A percentile compares a stretch with the other conserved stretches of the same genome.
Evolutionary conservation across 176 grass and related monocot genomes (phyloP).

Genomic region (Aegilops bicornis): DNA sequence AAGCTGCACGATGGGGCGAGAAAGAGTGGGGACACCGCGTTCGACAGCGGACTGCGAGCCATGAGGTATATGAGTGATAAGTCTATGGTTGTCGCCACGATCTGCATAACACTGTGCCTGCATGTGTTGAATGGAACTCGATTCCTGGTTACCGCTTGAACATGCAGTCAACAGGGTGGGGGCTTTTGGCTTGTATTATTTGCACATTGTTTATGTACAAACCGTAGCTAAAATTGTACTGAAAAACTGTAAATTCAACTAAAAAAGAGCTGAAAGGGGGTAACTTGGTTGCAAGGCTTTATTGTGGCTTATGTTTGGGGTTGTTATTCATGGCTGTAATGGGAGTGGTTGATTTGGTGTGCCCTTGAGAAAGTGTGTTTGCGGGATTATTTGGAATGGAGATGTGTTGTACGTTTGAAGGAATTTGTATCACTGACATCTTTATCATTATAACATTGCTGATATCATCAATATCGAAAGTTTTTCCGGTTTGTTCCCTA

Average conservation of each 20-base stretch:
- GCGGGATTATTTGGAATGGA: neutral
- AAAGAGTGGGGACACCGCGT: conserved; percentile 36
- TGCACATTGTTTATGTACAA: conserved; percentile 29
- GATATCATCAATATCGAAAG: neutral
- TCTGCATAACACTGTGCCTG: conserved; percentile 82
- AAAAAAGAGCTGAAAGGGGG: neutral
- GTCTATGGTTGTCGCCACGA: conserved; percentile 61
- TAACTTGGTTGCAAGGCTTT: conserved; percentile 10
- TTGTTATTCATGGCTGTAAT: neutral
- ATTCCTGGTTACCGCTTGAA: conserved; percentile 50
- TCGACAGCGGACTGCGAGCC: conserved; percentile 40
- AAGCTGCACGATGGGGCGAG: conserved; percentile 54
- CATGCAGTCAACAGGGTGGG: neutral
- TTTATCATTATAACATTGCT: neutral
- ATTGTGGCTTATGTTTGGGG: conserved; percentile 5
- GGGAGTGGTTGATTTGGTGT: conserved; percentile 21
- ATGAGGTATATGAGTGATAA: conserved; percentile 75
- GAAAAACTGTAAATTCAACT: conserved; percentile 40
- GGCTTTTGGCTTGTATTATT: conserved; percentile 4
- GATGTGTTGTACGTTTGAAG: neutral
- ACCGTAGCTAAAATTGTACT: conserved; percentile 10
- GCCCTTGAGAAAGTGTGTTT: neutral
- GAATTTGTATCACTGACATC: neutral
- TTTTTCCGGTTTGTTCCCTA: neutral
- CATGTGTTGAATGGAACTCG: conserved; percentile 61